phyloP scores from a whole-genome alignment of 352 stramenopile genomes.

The Phytophthora idaei region DNA sequence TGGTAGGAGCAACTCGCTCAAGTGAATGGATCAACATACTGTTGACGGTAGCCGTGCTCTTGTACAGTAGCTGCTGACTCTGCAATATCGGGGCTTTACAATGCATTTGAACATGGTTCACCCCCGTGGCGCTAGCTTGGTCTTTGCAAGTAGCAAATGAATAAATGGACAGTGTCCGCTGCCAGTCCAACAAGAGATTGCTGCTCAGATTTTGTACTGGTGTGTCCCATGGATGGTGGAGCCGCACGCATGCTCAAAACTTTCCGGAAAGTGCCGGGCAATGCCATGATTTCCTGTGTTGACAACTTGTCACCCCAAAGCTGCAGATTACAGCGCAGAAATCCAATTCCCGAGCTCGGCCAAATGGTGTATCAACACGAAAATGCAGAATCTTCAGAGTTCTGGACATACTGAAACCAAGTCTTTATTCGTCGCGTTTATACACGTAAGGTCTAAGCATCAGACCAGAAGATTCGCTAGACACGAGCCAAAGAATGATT shows the following conservation, averaged over 20 bases:
- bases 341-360: constrained; percentile 2
- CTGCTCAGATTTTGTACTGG: constrained; percentile 13
- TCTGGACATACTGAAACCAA: constrained; percentile 23
- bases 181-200: constrained; percentile 1
- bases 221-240: constrained; percentile 32
- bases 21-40: too few species aligned
- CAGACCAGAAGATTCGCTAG: constrained; percentile 21
- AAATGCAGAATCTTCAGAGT: constrained; percentile 21
- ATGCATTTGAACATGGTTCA: not conserved
- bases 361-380: constrained; percentile 3
- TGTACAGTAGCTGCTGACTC: too few species aligned
- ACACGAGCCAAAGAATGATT: constrained; percentile 26
- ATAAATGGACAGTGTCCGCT: constrained; percentile 1
- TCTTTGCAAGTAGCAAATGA: too few species aligned
- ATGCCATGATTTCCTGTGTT: constrained; percentile 1
- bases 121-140: too few species aligned
- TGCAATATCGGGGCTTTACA: not conserved
- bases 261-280: constrained; percentile 22
- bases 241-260: constrained; percentile 21
- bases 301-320: not conserved
- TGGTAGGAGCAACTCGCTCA: too few species aligned
- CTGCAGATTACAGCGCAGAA: not conserved
- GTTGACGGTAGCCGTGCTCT: too few species aligned
- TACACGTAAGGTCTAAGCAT: constrained; percentile 18
- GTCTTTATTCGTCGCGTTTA: not conserved